Evolutionary conservation across 768 basidiomycete genomes (phyloP).

Genomic region (Obba rivulosa): DNA sequence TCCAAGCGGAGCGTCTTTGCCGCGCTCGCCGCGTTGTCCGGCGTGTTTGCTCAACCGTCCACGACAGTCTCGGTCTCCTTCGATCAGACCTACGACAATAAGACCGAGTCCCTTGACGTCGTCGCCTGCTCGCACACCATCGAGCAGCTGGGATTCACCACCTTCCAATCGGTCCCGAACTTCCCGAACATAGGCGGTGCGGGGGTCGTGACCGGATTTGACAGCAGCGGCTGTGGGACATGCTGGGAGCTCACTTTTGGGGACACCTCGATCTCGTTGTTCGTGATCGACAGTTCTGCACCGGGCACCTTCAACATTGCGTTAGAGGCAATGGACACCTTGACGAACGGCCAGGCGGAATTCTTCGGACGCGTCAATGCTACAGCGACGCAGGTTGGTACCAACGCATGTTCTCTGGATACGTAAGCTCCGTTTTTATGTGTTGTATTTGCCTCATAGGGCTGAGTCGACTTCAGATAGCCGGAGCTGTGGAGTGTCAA

Average conservation of each 20-base stretch:
- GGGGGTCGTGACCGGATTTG: conserved; percentile 43
- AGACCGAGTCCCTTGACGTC: conserved; percentile 30
- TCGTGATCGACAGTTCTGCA: conserved; percentile 46
- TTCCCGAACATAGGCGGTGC: conserved; percentile 61
- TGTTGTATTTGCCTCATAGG: no score
- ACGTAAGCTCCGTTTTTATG: no score
- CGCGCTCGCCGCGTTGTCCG: conserved; percentile 7
- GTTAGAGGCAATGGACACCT: conserved; percentile 22
- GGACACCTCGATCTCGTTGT: conserved; percentile 38
- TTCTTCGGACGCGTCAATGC: conserved; percentile 22
- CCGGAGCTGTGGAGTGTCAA: no score
- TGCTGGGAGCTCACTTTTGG: conserved; percentile 57
- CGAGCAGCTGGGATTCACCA: conserved; percentile 31
- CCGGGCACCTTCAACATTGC: conserved; percentile 34
- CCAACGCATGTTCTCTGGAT: conserved; percentile 35
- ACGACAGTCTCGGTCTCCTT: conserved; percentile 28
- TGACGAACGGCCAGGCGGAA: conserved; percentile 22
- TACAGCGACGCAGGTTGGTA: conserved; percentile 19
- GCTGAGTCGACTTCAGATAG: no score
- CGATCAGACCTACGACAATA: conserved; percentile 48
- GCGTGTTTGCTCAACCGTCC: conserved; percentile 3
- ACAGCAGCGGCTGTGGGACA: conserved; percentile 49
- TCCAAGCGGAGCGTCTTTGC: conserved; percentile 14
- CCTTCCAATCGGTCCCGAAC: conserved; percentile 45
- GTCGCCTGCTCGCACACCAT: conserved; percentile 49